Evolutionary conservation across 371 early-diverging fungal genomes (phyloP), one percentile per base, ranked within the genome.

Genomic region (Circinella minor): DNA sequence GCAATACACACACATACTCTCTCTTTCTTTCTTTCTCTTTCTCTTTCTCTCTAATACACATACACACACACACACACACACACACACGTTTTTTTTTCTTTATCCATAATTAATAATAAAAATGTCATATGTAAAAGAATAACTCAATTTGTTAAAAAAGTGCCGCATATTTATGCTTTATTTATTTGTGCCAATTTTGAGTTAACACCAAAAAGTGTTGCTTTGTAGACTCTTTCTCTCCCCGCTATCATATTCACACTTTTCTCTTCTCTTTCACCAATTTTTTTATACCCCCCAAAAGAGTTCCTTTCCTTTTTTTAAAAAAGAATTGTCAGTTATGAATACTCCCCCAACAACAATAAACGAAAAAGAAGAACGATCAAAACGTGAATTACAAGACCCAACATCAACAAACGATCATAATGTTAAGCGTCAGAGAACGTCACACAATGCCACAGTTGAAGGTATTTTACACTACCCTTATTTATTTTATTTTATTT

Each of bases 391-490:
- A 57, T 57, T 57, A 34, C 57, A 57, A 34, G 57, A 57, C 0
- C 27, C 51, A 51, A n/a, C 51, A 51, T 51, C 57, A 20, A 8
- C 4, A 34, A 57, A 14, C 14, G 9, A 6, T 57, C 67, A 38
- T 3, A 59, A 67, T 47, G 17, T 59, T 4, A 67, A 67, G 67
- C 67, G 67, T 27, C 67, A 39, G 27, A 57, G 60, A 67, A 67
- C 57, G 59, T 47, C 60, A 67, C 67, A 67, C 67, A 67, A 60
- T 37, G 47, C 47, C 11, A 8, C 48, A 38, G 20, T 39, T 15
- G 47, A 67, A 67, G 67, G 67, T 67, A 59, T 36, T 36, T 17
- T 14, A 51, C 17, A 14, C 51, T 51, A 17, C 51, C 15, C 51
- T 51, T 15, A 5, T 13, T n/a, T 15, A 13, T 51, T 51, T 46